A percentile compares a stretch with the other conserved stretches of the same genome.
These are phyloP conservation scores for Gautieria morchelliformis DNA, from an alignment of 768 basidiomycete genomes.

Conservation along the genomic window DNA sequence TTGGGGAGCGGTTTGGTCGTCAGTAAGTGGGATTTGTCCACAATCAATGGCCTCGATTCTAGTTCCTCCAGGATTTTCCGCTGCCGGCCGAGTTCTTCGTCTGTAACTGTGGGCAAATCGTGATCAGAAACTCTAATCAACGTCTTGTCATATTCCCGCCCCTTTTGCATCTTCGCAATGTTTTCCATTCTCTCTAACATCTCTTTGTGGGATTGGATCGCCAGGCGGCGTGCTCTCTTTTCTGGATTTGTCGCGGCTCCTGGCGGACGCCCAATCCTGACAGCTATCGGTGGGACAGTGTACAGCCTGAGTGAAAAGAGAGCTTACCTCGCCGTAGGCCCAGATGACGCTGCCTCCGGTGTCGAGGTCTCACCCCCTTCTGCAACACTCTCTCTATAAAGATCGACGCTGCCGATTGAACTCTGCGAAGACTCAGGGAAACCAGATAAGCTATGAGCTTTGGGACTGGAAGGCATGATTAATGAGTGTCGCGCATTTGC, in stretches of 20 bases:
- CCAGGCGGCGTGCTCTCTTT: slow-evolving; percentile 5
- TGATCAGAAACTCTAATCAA: background rate
- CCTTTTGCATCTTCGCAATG: slow-evolving; percentile 6
- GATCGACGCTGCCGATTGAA: background rate
- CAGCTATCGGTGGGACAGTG: background rate
- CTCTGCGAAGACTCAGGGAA: background rate
- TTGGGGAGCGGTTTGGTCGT: slow-evolving; percentile 4
- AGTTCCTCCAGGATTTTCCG: background rate
- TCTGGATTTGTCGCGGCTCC: slow-evolving; percentile 5
- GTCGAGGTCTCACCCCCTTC: background rate
- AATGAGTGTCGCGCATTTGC: background rate
- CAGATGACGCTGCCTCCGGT: background rate
- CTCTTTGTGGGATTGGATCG: slow-evolving; percentile 2
- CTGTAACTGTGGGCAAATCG: background rate
- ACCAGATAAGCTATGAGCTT: background rate
- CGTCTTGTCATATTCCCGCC: background rate
- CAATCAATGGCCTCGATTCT: slow-evolving; percentile 1
- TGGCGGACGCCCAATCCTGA: slow-evolving; percentile 3
- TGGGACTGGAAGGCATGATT: background rate
- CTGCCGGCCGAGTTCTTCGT: slow-evolving; percentile 1
- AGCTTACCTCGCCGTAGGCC: background rate
- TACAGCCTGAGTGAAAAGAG: background rate
- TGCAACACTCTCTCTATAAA: background rate
- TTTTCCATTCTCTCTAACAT: slow-evolving; percentile 3
- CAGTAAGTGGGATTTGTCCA: background rate